A percentile compares a stretch with the other conserved stretches of the same genome.
Conservation (phyloP, 2,329 filamentous ascomycete species). For the Aspergillus pseudonomiae region DNA sequence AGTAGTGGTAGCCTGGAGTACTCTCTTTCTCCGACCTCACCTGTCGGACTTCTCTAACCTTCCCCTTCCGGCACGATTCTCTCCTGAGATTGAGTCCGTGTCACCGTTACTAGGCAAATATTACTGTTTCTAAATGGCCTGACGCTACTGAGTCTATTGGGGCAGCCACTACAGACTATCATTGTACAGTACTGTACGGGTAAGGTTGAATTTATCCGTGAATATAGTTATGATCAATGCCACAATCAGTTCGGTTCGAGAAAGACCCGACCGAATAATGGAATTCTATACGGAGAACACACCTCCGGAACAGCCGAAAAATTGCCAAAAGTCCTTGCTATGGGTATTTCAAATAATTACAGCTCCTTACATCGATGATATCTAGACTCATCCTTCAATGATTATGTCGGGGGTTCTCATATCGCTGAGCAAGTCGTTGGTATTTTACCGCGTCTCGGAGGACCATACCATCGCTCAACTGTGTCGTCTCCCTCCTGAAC, state of each 20-base stretch:
- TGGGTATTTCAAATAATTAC: not conserved
- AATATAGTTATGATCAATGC: not conserved
- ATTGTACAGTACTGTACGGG: not conserved
- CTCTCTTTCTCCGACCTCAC: not conserved
- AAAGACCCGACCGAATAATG: not conserved
- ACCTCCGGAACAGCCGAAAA: not conserved
- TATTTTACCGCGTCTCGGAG: constrained; percentile 50
- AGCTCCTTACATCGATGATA: not conserved
- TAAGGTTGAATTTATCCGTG: not conserved
- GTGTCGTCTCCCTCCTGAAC: constrained; percentile 50
- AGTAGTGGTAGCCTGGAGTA: not conserved
- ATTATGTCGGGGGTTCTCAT: constrained; percentile 49
- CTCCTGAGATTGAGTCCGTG: not conserved
- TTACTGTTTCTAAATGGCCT: not conserved
- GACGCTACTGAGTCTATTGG: not conserved
- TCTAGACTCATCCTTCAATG: constrained; percentile 34
- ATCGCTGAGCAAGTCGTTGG: constrained; percentile 50
- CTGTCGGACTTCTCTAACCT: not conserved
- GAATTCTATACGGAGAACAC: not conserved
- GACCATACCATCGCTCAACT: constrained; percentile 53
- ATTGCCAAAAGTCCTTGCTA: not conserved
- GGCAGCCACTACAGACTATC: not conserved
- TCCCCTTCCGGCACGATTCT: not conserved
- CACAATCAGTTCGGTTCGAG: not conserved
- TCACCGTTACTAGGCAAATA: not conserved